Evolutionary conservation across 2,329 filamentous ascomycete species (phyloP), one percentile per base, ranked within the genome.

Genomic region (Cadophora luteo-olivacea): DNA sequence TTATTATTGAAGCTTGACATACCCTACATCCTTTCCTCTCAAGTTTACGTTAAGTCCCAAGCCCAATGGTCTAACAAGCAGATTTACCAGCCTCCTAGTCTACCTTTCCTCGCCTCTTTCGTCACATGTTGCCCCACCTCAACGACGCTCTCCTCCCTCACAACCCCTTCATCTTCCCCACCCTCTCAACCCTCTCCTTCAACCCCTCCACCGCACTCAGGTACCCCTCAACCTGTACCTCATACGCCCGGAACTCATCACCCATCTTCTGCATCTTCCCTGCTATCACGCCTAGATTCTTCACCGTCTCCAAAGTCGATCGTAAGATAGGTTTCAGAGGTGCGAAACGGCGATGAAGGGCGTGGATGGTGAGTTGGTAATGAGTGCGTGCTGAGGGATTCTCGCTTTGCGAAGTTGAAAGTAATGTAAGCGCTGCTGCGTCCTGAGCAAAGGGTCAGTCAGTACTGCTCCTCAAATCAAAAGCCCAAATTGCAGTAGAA

Each of bases 161-260:
- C 9, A 11, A 38, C 36, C 41, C 12, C 6, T 14, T 45, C 12
- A 38, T 14, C 22, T 11, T 49, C 45, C 45, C n/a, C 45, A 22
- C 19, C 45, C 45, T 49, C 45, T 49, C 45, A 49, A 49, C 45
- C 19, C 19, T 22, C 19, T 11, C 45, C 45, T 7, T 49, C 45
- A 49, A 22, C 12, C 51, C 51, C 25, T 19, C 14, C 11, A 54
- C 51, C 12, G 51, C 51, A 16, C 12, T 3, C 7, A 54, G 16
- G 16, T 32, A 32, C 25, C 51, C 51, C 51, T 2, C 4, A 54
- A 54, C 11, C 25, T 16, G 24, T 3, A 54, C 51, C 24, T 55
- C 52, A 55, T 55, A 55, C 41, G 24, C 29, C 24, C 51, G 11
- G 19, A 54, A 54, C 22, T 52, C 49, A 54, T 54, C 51, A 22